A percentile compares a stretch with the other conserved stretches of the same genome.
These are phyloP conservation scores for Metarhizium humberi DNA, from an alignment of 2,329 filamentous ascomycete species.

Conservation along the genomic window DNA sequence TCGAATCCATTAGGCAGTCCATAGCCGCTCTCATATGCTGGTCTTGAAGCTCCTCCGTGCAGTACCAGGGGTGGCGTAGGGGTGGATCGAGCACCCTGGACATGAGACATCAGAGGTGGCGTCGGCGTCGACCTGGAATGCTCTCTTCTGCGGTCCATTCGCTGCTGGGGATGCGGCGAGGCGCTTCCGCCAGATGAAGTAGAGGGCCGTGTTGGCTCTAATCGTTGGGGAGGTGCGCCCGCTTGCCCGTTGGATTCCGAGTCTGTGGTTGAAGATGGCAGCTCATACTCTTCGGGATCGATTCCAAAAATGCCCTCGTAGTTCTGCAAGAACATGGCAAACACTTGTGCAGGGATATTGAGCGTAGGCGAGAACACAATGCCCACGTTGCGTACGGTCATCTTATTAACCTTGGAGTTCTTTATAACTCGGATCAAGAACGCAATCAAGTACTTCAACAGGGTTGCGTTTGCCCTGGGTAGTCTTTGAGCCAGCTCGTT, in stretches of 20 bases:
- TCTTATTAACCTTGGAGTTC: slow-evolving; percentile 86
- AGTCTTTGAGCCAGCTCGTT: slow-evolving; percentile 71
- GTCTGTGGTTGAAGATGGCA: slow-evolving; percentile 35
- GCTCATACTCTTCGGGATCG: slow-evolving; percentile 54
- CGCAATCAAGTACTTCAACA: slow-evolving; percentile 76
- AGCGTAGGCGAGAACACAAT: slow-evolving; percentile 97
- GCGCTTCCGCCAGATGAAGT: slow-evolving; percentile 37
- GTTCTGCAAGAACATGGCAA: slow-evolving; percentile 87
- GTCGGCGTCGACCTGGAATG: slow-evolving; percentile 35
- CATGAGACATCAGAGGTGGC: slow-evolving; percentile 33
- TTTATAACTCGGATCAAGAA: slow-evolving; percentile 91
- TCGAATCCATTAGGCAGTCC: slow-evolving; percentile 17
- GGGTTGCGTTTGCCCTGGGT: slow-evolving; percentile 68
- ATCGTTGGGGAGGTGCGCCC: slow-evolving; percentile 19
- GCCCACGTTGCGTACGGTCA: slow-evolving; percentile 94
- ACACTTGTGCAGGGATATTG: slow-evolving; percentile 91
- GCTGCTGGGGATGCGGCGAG: slow-evolving; percentile 42
- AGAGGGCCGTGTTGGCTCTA: slow-evolving; percentile 31
- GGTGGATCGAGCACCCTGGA: slow-evolving; percentile 24
- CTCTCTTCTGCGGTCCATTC: slow-evolving; percentile 20
- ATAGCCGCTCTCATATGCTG: slow-evolving; percentile 37
- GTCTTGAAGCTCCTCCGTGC: slow-evolving; percentile 24
- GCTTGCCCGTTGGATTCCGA: slow-evolving; percentile 22
- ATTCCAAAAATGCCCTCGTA: slow-evolving; percentile 78
- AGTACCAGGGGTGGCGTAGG: slow-evolving; percentile 31